Conservation (phyloP, 2,329 filamentous ascomycete species). For the Penicillium sp. region DNA sequence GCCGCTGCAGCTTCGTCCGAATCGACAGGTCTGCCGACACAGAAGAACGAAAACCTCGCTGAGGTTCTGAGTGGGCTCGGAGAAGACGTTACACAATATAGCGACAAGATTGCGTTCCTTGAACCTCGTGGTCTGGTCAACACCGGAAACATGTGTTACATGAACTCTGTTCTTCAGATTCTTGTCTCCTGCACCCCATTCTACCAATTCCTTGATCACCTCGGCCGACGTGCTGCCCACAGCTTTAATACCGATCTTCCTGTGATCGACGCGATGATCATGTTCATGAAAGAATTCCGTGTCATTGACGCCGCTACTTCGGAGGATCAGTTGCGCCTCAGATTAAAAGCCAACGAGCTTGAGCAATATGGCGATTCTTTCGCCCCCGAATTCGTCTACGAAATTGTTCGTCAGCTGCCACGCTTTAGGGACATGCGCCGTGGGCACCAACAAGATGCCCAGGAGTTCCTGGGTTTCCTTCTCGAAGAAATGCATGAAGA, state of each 20-base stretch:
- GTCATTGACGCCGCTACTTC: constrained; percentile 77
- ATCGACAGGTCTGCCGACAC: constrained; percentile 44
- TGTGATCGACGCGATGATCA: constrained; percentile 91
- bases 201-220: constrained; percentile 87
- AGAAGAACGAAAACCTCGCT: constrained; percentile 65
- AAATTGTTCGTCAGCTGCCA: constrained; percentile 81
- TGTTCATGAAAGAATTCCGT: constrained; percentile 92
- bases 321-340: constrained; percentile 70
- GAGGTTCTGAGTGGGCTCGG: constrained; percentile 76
- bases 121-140: constrained; percentile 94
- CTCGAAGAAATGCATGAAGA: constrained; percentile 93
- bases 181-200: constrained; percentile 92
- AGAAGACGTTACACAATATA: constrained; percentile 59
- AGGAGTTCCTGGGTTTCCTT: constrained; percentile 93
- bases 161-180: constrained; percentile 98
- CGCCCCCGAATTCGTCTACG: constrained; percentile 91
- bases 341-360: constrained; percentile 78
- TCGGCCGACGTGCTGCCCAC: constrained; percentile 78
- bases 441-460: constrained; percentile 95
- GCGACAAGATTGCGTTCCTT: constrained; percentile 73
- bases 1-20: constrained; percentile 30
- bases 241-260: constrained; percentile 96
- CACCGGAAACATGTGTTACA: constrained; percentile 99
- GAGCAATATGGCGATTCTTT: constrained; percentile 91
- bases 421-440: constrained; percentile 92